phyloP scores from a whole-genome alignment of 306 rosid species.

The Lathyrus aphaca region DNA sequence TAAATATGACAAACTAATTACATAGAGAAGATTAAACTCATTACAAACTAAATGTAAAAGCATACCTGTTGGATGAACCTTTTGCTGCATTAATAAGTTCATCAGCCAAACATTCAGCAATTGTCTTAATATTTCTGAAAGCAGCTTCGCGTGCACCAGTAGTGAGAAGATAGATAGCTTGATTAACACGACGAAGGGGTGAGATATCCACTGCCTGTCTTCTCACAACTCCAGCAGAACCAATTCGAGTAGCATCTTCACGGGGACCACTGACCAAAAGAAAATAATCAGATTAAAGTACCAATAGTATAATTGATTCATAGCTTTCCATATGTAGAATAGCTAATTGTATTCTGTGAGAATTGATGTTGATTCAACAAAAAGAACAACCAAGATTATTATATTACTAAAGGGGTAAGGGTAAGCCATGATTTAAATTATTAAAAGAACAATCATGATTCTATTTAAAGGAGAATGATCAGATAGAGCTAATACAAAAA shows the following conservation, averaged over 20 bases:
- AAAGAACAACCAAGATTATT: not conserved
- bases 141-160: conserved; percentile 75
- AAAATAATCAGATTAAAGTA: not conserved
- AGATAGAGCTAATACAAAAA: conserved; percentile 52
- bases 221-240: conserved; percentile 74
- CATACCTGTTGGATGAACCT: conserved; percentile 71
- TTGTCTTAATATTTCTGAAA: conserved; percentile 64
- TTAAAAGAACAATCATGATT: not conserved
- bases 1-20: not conserved
- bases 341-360: not conserved
- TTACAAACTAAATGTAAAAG: not conserved
- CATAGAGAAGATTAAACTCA: not conserved
- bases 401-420: not conserved
- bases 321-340: not conserved
- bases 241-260: conserved; percentile 72
- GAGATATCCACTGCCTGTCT: conserved; percentile 77
- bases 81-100: conserved; percentile 74
- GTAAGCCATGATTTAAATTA: not conserved
- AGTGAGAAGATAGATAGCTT: conserved; percentile 67
- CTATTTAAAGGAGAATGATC: conserved; percentile 40
- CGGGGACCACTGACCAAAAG: conserved; percentile 58
- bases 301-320: not conserved
- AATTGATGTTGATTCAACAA: not conserved
- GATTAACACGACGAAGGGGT: conserved; percentile 66
- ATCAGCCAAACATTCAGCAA: conserved; percentile 72